Conservation (phyloP, 441 rosid genomes). For the Erodium texanum region DNA sequence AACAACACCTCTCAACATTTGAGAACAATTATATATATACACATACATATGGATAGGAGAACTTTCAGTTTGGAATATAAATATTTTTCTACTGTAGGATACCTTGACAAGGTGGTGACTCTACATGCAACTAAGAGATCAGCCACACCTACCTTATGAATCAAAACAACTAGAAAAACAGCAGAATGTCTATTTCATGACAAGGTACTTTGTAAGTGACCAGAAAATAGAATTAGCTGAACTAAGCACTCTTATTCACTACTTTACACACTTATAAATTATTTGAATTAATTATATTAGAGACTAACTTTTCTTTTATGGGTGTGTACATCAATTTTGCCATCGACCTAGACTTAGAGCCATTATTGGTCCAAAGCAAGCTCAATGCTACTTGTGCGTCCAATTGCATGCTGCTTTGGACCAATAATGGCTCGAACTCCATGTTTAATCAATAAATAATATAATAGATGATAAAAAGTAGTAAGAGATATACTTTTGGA, state of each 20-base stretch:
- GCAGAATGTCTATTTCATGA: not conserved
- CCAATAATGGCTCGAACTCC: not conserved
- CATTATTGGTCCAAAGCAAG: no score
- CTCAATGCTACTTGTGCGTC: no score
- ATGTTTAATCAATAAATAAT: not conserved
- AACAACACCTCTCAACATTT: not conserved
- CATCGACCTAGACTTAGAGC: no score
- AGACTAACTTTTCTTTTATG: no score
- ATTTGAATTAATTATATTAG: no score
- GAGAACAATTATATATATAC: not conserved
- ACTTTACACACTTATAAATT: no score
- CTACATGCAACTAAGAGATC: constrained; percentile 4
- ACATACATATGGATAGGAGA: not conserved
- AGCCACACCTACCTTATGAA: not conserved
- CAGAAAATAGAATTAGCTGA: not conserved
- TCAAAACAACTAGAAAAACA: not conserved
- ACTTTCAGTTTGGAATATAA: constrained; percentile 6
- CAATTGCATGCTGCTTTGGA: not conserved
- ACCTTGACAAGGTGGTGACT: not conserved
- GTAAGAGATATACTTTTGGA: not conserved
- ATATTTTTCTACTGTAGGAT: not conserved
- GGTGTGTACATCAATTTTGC: not conserved
- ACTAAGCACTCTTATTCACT: no score
- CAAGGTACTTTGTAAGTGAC: not conserved
- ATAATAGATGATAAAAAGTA: not conserved